These are phyloP conservation scores for Acanthamoeba lenticulata DNA, from an alignment of 208 protist species.

Conservation along the genomic window DNA sequence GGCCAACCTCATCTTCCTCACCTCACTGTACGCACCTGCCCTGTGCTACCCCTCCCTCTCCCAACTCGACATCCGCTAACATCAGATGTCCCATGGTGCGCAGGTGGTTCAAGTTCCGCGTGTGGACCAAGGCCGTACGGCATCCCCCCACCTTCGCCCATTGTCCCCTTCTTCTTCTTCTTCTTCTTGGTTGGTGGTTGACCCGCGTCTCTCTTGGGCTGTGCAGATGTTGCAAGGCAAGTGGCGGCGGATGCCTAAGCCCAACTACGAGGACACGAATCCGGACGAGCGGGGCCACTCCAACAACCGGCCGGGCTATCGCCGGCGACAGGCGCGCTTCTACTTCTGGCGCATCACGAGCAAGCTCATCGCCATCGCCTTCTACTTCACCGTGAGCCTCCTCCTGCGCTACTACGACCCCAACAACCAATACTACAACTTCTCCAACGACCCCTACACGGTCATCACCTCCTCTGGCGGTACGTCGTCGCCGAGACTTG, in stretches of 20 bases:
- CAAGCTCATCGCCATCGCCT: slow-evolving; percentile 33
- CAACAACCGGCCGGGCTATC: slow-evolving; percentile 67
- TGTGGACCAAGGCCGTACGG: slow-evolving; percentile 31
- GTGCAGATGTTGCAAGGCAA: not conserved
- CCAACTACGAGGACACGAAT: slow-evolving; percentile 43
- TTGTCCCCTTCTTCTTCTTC: not conserved
- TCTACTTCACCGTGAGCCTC: slow-evolving; percentile 56
- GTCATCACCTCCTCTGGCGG: slow-evolving; percentile 43
- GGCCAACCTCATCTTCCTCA: slow-evolving; percentile 75
- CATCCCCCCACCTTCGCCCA: not conserved
- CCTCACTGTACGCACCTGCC: not conserved
- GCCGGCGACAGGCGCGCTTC: slow-evolving; percentile 67
- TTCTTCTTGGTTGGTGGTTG: not conserved
- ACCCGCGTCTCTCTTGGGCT: not conserved
- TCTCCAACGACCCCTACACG: slow-evolving; percentile 54
- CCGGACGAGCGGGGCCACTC: slow-evolving; percentile 74
- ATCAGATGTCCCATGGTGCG: not conserved
- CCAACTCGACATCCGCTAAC: not conserved
- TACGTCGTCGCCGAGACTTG: not conserved
- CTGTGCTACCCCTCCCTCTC: not conserved
- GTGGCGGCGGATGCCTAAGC: slow-evolving; percentile 1
- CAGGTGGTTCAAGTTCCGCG: slow-evolving; percentile 63
- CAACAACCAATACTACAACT: slow-evolving; percentile 67
- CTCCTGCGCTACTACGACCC: slow-evolving; percentile 63
- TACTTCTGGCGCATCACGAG: slow-evolving; percentile 71